Conservation (phyloP, 495 filamentous ascomycete genomes). For the Xylaria acuta region DNA sequence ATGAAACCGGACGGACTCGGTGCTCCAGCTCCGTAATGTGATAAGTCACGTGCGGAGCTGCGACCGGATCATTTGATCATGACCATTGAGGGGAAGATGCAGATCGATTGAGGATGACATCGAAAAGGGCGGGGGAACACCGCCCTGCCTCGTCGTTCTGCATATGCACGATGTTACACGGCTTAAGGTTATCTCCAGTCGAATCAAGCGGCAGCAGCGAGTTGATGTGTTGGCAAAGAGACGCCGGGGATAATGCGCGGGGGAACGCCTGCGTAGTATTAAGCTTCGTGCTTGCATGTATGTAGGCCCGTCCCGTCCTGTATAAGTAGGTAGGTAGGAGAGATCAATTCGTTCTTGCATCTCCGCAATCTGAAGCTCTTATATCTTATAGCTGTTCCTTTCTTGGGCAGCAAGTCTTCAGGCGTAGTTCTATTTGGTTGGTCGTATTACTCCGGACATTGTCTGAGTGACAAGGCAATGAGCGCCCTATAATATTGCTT, state of each 20-base stretch:
- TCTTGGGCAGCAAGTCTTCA: background rate
- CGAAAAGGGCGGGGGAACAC: background rate
- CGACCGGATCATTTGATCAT: conserved; percentile 9
- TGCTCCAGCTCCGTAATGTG: background rate
- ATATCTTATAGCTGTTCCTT: background rate
- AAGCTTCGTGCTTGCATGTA: conserved; percentile 2
- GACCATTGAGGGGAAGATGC: conserved; percentile 19
- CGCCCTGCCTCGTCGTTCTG: conserved; percentile 10
- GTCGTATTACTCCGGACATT: background rate
- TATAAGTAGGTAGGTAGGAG: background rate
- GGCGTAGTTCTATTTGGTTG: background rate
- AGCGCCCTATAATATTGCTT: background rate
- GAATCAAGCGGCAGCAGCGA: conserved; percentile 17
- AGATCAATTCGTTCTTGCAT: background rate
- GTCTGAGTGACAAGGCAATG: background rate
- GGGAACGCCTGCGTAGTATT: background rate
- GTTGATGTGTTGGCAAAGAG: conserved; percentile 21
- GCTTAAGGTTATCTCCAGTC: conserved; percentile 1
- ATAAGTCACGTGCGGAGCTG: conserved; percentile 5
- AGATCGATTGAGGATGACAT: background rate
- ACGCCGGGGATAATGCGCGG: conserved; percentile 2
- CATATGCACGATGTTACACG: conserved; percentile 16
- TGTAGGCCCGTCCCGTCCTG: background rate
- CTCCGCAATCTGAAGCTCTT: background rate
- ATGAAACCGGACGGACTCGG: background rate